Evolutionary conservation across 345 rosid species (phyloP).

Genomic region (Rhodomyrtus tomentosa): DNA sequence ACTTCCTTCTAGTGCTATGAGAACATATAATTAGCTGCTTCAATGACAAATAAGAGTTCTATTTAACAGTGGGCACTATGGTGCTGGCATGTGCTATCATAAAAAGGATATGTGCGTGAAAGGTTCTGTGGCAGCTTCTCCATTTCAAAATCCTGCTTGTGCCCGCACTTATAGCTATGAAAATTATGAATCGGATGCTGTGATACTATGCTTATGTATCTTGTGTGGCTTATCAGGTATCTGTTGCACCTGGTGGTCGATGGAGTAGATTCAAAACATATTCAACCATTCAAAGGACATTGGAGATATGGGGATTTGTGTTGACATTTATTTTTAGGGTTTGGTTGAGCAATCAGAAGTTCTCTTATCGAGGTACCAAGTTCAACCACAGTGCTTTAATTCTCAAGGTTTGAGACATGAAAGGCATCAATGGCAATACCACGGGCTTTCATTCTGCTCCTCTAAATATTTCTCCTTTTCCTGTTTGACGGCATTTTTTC

Average conservation of each 20-base stretch:
- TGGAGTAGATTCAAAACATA: slow-evolving; percentile 97
- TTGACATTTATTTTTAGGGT: slow-evolving; percentile 60
- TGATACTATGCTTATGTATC: not conserved
- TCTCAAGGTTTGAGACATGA: not conserved
- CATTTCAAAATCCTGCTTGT: not conserved
- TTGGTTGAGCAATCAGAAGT: slow-evolving; percentile 80
- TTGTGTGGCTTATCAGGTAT: slow-evolving; percentile 43
- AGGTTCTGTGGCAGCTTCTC: not conserved
- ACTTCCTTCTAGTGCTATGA: not conserved
- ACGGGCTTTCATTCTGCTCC: not conserved
- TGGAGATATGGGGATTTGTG: slow-evolving; percentile 98
- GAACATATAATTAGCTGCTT: not conserved
- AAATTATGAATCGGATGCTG: not conserved
- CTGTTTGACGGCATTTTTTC: not conserved
- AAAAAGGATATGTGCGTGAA: not conserved
- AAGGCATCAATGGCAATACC: not conserved
- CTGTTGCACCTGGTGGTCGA: slow-evolving; percentile 92
- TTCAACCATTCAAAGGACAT: slow-evolving; percentile 80
- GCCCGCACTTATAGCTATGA: not conserved
- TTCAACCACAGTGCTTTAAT: not conserved
- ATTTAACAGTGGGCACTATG: not conserved
- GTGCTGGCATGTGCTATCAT: not conserved
- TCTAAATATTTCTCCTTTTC: not conserved
- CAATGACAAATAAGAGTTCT: not conserved
- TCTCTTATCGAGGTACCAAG: slow-evolving; percentile 68